A percentile compares a stretch with the other conserved stretches of the same genome.
phyloP scores from a whole-genome alignment of 2,329 filamentous ascomycete species.

The Diaporthe helianthi region DNA sequence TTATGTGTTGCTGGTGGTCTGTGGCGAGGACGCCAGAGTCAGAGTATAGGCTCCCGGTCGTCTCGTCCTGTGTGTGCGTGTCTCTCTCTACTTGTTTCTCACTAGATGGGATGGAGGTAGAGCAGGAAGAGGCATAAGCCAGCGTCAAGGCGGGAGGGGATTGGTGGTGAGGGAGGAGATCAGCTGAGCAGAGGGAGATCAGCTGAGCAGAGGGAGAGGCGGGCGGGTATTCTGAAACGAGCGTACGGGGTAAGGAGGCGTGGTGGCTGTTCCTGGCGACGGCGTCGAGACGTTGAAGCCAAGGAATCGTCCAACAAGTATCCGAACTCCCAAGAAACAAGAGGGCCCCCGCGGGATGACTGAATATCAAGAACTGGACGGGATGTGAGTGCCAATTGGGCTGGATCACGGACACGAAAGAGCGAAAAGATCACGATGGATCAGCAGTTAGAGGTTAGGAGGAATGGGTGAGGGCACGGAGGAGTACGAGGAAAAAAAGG shows the following conservation, averaged over 20 bases:
- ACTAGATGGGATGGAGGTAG: constrained; percentile 32
- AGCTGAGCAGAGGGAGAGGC: constrained; percentile 30
- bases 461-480: constrained; percentile 27
- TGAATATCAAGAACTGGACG: constrained; percentile 27
- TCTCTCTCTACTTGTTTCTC: background rate
- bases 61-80: background rate
- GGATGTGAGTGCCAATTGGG: constrained; percentile 26
- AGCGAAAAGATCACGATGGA: constrained; percentile 33
- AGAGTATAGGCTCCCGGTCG: constrained; percentile 2
- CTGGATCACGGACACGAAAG: constrained; percentile 33
- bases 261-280: constrained; percentile 37
- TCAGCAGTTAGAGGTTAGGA: constrained; percentile 29
- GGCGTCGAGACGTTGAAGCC: constrained; percentile 28
- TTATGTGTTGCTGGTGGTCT: constrained; percentile 17
- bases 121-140: constrained; percentile 35
- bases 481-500: constrained; percentile 31
- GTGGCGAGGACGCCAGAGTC: constrained; percentile 10
- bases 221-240: constrained; percentile 41
- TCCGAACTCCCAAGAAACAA: constrained; percentile 32
- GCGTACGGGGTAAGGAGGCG: constrained; percentile 36
- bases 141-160: constrained; percentile 34
- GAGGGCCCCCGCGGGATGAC: constrained; percentile 1
- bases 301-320: constrained; percentile 29
- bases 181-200: constrained; percentile 26
- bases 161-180: constrained; percentile 29